Base-by-base conservation (phyloP, 371 early-diverging fungal genomes). In the Capillidium rhysosporum region DNA sequence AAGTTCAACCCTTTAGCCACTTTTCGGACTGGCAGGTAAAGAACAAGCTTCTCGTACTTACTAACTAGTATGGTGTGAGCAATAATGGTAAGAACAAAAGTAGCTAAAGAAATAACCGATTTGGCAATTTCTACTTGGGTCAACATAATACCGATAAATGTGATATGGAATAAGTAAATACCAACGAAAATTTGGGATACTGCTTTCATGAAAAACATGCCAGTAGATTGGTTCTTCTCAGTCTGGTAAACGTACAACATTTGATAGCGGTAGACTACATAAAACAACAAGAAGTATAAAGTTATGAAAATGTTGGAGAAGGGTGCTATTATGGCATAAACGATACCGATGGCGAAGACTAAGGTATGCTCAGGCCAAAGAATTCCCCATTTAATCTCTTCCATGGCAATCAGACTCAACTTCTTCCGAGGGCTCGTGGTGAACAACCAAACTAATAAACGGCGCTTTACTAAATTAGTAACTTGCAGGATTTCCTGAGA, bases 401-500 rank as follows among this genome's bases (percentile, higher is more conserved):
- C 10, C 49, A 49, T 49, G 18, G 14, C 18, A 25, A 49, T 7
- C 26, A 49, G 9, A 5, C 29, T 7, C 9, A 49, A 39, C 5
- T 26, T 16, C 18, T 30, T 26, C 18, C 34, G 4, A 8, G 49
- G 49, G 25, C 23, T 21, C 3, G 49, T 24, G 26, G 25, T 26
- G 26, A 49, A 49, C 7, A 49, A 14, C 38, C 18, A 29, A 1
- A 25, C 26, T 23, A 49, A 3, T 16, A 41, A n/a, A 14, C 39
- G 44, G 8, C 54, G 43, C 18, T 41, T 43, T 18, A 55, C 57
- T 43, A 84, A 63, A 0, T 77, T 76, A 0, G 67, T 75, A 1
- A 77, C 49, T 58, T 82, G 84, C 28, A 84, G 58, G 20, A 91
- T 62, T 49, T 79, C 77, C 47, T 70, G 68, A 14, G 78, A 70